Evolutionary conservation across 805 yeast genomes (phyloP), one percentile per base, ranked within the genome.

Genomic region (Naumovozyma baii): DNA sequence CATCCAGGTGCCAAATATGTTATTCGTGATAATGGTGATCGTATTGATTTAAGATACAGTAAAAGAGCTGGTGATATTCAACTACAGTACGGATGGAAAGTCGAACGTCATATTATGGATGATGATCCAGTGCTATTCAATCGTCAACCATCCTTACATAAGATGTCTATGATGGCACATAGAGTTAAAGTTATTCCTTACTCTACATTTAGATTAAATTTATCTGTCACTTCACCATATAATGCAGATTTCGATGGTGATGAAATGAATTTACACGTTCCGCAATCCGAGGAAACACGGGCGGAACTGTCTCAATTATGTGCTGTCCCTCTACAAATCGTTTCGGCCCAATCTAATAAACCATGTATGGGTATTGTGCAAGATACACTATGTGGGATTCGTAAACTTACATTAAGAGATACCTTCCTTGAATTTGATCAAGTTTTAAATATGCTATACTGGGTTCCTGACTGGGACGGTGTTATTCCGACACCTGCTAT

Each of bases 211-310:
- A 77, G 99, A 68, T 72, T 92, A 68, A 92, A 92, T 59, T 70
- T 92, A 61, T 92, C 97, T 18, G 98, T 92, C 34, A 92, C 98
- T 0, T 86, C 97, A 15, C 99, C 99, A n/a, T 92, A 92, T 66
- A 92, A 92, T 68, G 99, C 99, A 34, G 99, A 92, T 81, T 92
- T 92, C 71, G 99, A 92, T 70, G 99, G 99, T 73, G 99, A 92
- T 66, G 99, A 92, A 68, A 92, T 92, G 99, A 92, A 92, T 67
- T 81, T 92, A 68, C 99, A 92, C 59, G 98, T 90, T 51, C 98
- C 99, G 3, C 99, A 92, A 63, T 83, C 96, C 7, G 95, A 88
- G 48, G 99, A 92, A 63, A 88, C 98, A 0, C 77, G 97, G 59
- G 96, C 98, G 1, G 99, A 92, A 64, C 70, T 92, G 48, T 81